Conservation (phyloP, 371 early-diverging fungal species). For the Mucor racemosus region DNA sequence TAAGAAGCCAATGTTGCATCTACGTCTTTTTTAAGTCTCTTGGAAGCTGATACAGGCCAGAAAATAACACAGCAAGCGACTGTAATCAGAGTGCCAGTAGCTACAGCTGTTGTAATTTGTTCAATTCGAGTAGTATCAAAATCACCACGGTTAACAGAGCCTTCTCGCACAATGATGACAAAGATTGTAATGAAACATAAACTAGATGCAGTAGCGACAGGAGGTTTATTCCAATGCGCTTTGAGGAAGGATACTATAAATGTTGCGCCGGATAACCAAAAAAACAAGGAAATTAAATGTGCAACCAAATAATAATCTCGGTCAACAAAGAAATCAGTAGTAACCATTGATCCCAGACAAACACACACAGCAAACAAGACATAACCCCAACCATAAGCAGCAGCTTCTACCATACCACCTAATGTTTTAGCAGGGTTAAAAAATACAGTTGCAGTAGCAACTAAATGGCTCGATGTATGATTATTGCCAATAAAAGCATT, state of each 20-base stretch:
- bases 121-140: slow-evolving; percentile 60
- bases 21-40: slow-evolving; percentile 63
- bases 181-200: slow-evolving; percentile 65
- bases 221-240: slow-evolving; percentile 67
- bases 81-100: slow-evolving; percentile 62
- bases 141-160: slow-evolving; percentile 54
- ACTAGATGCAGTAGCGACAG: slow-evolving; percentile 68
- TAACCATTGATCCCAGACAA: slow-evolving; percentile 59
- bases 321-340: slow-evolving; percentile 64
- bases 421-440: slow-evolving; percentile 72
- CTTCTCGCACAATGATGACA: slow-evolving; percentile 56
- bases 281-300: slow-evolving; percentile 52
- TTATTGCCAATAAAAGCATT: slow-evolving; percentile 50
- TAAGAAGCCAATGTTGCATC: slow-evolving; percentile 62
- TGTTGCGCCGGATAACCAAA: slow-evolving; percentile 65
- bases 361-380: slow-evolving; percentile 55
- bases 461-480: slow-evolving; percentile 59
- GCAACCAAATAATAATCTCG: slow-evolving; percentile 44
- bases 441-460: slow-evolving; percentile 69
- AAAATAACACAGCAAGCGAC: slow-evolving; percentile 58
- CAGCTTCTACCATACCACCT: slow-evolving; percentile 74
- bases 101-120: slow-evolving; percentile 59
- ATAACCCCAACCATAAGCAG: slow-evolving; percentile 62
- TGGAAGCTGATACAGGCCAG: slow-evolving; percentile 68
- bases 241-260: slow-evolving; percentile 65